Conservation (phyloP, 805 yeast species). For the Kodamaea sagamina region DNA sequence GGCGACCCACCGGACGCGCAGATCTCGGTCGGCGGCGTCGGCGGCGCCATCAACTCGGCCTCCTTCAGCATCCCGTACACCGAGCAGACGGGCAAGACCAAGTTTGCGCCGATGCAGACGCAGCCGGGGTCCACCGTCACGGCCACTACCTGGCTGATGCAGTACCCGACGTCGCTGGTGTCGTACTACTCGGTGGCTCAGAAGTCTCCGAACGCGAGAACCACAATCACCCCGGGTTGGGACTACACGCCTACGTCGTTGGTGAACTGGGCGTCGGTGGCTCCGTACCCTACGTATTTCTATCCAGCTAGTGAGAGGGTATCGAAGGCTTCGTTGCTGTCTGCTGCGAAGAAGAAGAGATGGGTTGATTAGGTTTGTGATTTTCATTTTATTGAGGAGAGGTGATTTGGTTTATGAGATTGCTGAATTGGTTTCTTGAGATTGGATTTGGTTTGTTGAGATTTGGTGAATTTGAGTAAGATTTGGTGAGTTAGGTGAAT, state of each 20-base stretch:
- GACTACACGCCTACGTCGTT: slow-evolving; percentile 63
- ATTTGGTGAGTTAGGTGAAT: too few relatives aligned
- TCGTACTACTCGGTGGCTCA: slow-evolving; percentile 51
- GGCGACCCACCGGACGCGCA: slow-evolving; percentile 45
- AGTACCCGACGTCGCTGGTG: slow-evolving; percentile 67
- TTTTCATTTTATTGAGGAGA: not conserved
- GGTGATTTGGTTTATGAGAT: too few relatives aligned
- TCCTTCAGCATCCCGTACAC: slow-evolving; percentile 75
- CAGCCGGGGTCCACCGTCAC: slow-evolving; percentile 80
- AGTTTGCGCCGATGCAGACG: slow-evolving; percentile 90
- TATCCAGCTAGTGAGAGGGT: slow-evolving; percentile 62
- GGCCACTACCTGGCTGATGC: slow-evolving; percentile 62
- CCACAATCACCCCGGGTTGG: slow-evolving; percentile 89
- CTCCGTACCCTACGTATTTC: slow-evolving; percentile 65
- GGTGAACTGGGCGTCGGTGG: slow-evolving; percentile 70
- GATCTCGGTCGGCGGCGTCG: slow-evolving; percentile 35
- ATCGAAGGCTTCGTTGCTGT: slow-evolving; percentile 36
- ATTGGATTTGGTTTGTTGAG: too few relatives aligned
- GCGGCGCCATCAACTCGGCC: slow-evolving; percentile 33
- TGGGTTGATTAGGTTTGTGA: slow-evolving; percentile 34
- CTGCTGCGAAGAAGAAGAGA: slow-evolving; percentile 37
- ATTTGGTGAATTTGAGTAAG: too few relatives aligned
- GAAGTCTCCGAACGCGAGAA: slow-evolving; percentile 44
- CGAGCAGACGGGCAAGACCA: slow-evolving; percentile 71
- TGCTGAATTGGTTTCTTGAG: too few relatives aligned